Percentiles rank a stretch among this genome's conserved stretches.
These are phyloP conservation scores for Auricularia cornea DNA, from an alignment of 768 basidiomycete genomes.

Conservation along the genomic window DNA sequence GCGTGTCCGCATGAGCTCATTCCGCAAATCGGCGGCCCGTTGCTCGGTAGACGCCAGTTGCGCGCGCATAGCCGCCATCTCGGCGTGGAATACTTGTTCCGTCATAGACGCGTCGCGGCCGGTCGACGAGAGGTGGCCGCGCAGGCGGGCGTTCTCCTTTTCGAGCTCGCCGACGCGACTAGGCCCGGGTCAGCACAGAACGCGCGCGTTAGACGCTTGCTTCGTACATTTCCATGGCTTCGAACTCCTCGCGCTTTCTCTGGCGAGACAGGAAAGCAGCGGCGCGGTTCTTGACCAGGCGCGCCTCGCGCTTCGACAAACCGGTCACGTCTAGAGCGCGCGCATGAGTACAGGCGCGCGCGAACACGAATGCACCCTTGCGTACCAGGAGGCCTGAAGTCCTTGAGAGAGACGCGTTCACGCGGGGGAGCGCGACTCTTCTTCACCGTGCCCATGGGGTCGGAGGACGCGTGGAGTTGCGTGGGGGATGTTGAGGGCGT, in stretches of 20 bases:
- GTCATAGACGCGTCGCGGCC: background rate
- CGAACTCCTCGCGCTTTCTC: constrained; percentile 87
- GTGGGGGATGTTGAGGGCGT: background rate
- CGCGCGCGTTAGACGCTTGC: background rate
- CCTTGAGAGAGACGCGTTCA: constrained; percentile 57
- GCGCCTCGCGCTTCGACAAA: constrained; percentile 82
- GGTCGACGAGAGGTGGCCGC: background rate
- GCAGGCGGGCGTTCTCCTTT: constrained; percentile 69
- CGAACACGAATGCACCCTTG: background rate
- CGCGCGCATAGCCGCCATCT: background rate
- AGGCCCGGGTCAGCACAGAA: constrained; percentile 3
- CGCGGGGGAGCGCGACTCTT: constrained; percentile 16
- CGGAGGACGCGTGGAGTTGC: background rate
- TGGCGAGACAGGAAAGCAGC: constrained; percentile 88
- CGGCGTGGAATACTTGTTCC: background rate
- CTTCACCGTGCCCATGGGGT: background rate
- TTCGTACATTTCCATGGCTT: constrained; percentile 81
- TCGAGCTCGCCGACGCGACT: constrained; percentile 81
- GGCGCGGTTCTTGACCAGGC: constrained; percentile 85
- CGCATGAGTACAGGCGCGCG: constrained; percentile 10
- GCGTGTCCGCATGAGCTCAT: background rate
- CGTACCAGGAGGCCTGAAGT: constrained; percentile 65
- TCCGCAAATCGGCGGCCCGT: background rate
- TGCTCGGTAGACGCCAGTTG: background rate
- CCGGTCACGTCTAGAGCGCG: constrained; percentile 62